phyloP scores from a whole-genome alignment of 1,284 basidiomycete species.

The Neolentinus lepideus region DNA sequence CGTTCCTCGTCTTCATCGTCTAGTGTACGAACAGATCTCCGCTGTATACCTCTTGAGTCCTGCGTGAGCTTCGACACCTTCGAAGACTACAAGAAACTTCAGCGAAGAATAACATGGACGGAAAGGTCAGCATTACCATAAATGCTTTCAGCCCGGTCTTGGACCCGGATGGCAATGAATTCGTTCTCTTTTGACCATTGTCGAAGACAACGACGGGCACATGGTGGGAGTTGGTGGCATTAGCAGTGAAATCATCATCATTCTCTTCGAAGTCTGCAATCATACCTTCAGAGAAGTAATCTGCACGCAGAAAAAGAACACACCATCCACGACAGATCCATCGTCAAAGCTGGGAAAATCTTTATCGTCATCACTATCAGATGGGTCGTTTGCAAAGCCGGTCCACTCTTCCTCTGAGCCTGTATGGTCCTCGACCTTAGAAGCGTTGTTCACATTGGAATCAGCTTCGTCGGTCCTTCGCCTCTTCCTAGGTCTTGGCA shows the following conservation, averaged over 20 bases:
- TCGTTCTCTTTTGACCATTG: conserved; percentile 23
- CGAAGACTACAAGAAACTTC: conserved; percentile 48
- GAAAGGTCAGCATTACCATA: conserved; percentile 44
- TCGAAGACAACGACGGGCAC: conserved; percentile 47
- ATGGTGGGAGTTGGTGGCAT: not conserved
- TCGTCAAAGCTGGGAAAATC: not conserved
- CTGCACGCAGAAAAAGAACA: not conserved
- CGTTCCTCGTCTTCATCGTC: conserved; percentile 42
- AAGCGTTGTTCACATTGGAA: not conserved
- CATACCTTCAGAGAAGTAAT: not conserved
- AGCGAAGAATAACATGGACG: conserved; percentile 4
- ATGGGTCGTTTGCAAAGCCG: not conserved
- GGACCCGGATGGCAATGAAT: conserved; percentile 15
- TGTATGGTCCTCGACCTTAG: not conserved
- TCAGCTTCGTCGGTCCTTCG: not conserved
- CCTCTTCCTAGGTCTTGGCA: not conserved
- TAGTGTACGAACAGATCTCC: conserved; percentile 19
- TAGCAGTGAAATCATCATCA: not conserved
- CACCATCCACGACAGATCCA: not conserved
- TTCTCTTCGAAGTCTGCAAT: not conserved
- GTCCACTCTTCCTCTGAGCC: not conserved
- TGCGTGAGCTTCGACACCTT: conserved; percentile 56
- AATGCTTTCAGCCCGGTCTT: conserved; percentile 55
- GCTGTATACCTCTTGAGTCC: conserved; percentile 19
- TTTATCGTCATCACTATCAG: not conserved